Evolutionary conservation across 2,329 filamentous ascomycete genomes (phyloP), one percentile per base, ranked within the genome.

Genomic region (Botryotinia globosa): DNA sequence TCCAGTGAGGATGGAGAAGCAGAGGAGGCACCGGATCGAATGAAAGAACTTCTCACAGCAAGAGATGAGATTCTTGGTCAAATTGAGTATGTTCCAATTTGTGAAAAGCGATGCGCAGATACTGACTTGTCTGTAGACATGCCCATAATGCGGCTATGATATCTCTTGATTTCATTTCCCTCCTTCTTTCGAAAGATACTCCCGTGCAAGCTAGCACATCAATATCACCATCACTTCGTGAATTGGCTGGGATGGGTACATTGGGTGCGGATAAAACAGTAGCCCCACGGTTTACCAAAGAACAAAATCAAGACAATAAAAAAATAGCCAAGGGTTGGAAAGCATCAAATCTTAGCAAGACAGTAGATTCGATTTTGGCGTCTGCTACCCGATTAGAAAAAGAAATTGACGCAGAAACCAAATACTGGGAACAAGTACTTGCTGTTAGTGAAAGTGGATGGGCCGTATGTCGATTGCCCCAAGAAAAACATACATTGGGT

Each of bases 341-440:
- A 70, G 85, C 96, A 75, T 89, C 94, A 78, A 91, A 91, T 63
- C 89, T 97, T 76, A 90, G 92, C 77, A 87, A 88, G 48, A 90
- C 92, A 5, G 90, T 93, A 1, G 91, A 93, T 77, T 90, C 90
- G 51, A 87, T 97, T 34, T 83, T 94, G 22, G 87, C 89, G 16
- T 91, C 94, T 7, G 91, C 92, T 0, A 85, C 87, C 39, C 87
- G 93, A 58, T 83, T 99, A 20, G 88, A 93, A 77, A 88, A 87
- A 18, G 94, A 97, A 81, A 91, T 97, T 48, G 86, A 88, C 16
- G 88, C 89, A 44, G 96, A 99, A 83, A 91, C 90, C 2, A 91
- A 87, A 77, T 99, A 97, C 81, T 99, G 96, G 96, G 88, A 92
- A 72, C 91, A 97, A 77, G 88, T 98, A 3, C 84, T 97, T 64